phyloP scores from a whole-genome alignment of 768 basidiomycete species.

The Tulasnella calospora region DNA sequence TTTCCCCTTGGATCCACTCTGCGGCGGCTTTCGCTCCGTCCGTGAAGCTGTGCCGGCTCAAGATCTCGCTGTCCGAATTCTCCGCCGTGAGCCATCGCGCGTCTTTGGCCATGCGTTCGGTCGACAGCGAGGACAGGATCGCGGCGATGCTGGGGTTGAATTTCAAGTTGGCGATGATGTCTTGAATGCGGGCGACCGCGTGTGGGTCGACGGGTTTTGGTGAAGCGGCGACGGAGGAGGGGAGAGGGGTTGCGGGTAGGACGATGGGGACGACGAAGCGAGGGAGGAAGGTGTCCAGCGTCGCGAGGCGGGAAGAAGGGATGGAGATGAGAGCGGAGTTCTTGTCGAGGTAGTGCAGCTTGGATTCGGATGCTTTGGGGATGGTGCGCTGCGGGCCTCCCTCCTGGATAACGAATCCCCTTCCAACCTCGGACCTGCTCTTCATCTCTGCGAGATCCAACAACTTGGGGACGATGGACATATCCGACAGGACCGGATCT shows the following conservation, averaged over 20 bases:
- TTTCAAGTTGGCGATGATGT: constrained; percentile 53
- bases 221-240: constrained; percentile 1
- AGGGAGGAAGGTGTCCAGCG: constrained; percentile 61
- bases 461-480: neutral
- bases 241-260: constrained; percentile 46
- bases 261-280: constrained; percentile 66
- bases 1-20: constrained; percentile 63
- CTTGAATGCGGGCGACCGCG: constrained; percentile 50
- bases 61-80: constrained; percentile 61
- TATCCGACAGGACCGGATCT: neutral
- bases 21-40: constrained; percentile 61
- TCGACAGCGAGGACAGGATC: constrained; percentile 63
- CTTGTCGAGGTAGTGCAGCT: neutral
- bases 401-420: neutral
- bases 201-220: constrained; percentile 52
- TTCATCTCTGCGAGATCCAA: neutral
- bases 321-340: constrained; percentile 33
- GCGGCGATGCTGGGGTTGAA: constrained; percentile 67
- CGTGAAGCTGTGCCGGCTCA: constrained; percentile 78
- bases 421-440: neutral
- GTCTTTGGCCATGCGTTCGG: constrained; percentile 61
- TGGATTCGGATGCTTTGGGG: neutral
- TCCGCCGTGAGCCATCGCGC: constrained; percentile 84
- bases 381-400: neutral
- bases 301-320: constrained; percentile 30